A percentile compares a stretch with the other conserved stretches of the same genome.
phyloP scores from a whole-genome alignment of 2,329 filamentous ascomycete genomes.

The Nakataea oryzae region DNA sequence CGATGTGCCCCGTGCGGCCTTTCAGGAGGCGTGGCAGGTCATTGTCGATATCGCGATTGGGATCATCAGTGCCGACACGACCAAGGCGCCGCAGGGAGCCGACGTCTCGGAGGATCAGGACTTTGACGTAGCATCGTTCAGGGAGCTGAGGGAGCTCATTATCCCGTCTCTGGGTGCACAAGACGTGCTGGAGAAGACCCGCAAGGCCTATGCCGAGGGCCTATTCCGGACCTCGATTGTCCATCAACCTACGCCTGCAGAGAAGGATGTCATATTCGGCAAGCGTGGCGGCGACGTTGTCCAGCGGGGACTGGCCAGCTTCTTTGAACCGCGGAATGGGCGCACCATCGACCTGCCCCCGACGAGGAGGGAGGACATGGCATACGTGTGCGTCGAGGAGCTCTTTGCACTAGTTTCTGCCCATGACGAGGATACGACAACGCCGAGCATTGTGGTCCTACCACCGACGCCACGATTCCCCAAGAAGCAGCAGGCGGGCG shows the following conservation, averaged over 20 bases:
- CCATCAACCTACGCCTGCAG: conserved; percentile 48
- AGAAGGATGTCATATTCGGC: conserved; percentile 47
- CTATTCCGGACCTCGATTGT: conserved; percentile 78
- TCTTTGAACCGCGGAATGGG: conserved; percentile 59
- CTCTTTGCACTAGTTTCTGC: conserved; percentile 57
- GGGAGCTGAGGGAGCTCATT: conserved; percentile 57
- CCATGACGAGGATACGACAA: conserved; percentile 21
- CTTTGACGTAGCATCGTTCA: conserved; percentile 73
- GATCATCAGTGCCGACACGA: conserved; percentile 54
- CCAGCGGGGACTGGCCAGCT: conserved; percentile 31
- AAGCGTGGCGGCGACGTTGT: neutral
- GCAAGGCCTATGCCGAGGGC: conserved; percentile 60
- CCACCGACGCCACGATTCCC: conserved; percentile 31
- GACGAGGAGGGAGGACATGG: conserved; percentile 58
- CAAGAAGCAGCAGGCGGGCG: conserved; percentile 12
- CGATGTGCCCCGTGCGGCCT: conserved; percentile 30
- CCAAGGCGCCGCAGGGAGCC: conserved; percentile 31
- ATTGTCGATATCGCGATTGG: conserved; percentile 56
- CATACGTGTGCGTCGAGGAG: conserved; percentile 71
- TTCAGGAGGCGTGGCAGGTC: conserved; percentile 57
- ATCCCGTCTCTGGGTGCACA: conserved; percentile 61
- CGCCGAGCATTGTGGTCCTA: conserved; percentile 27
- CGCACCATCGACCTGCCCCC: conserved; percentile 60
- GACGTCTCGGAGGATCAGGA: conserved; percentile 58
- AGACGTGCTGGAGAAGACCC: conserved; percentile 54